phyloP scores from a whole-genome alignment of 805 yeast species.

The Kluyveromyces dobzhanskii region DNA sequence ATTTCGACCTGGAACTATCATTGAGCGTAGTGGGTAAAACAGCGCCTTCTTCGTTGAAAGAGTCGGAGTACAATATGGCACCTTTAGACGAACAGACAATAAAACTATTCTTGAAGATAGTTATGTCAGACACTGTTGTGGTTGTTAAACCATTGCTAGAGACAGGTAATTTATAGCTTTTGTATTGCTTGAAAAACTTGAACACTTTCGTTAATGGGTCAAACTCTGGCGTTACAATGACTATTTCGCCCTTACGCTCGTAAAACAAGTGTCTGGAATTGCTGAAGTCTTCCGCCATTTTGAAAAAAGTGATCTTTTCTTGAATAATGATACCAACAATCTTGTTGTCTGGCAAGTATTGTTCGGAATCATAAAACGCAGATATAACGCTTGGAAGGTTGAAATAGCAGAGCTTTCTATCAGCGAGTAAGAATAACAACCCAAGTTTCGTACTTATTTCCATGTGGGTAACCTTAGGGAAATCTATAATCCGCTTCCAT shows the following conservation, averaged over 20 bases:
- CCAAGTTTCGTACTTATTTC: slow-evolving; percentile 41
- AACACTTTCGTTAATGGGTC: slow-evolving; percentile 25
- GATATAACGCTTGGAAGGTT: slow-evolving; percentile 53
- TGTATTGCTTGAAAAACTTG: slow-evolving; percentile 34
- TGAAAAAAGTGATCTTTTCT: slow-evolving; percentile 53
- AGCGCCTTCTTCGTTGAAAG: slow-evolving; percentile 46
- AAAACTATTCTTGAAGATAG: slow-evolving; percentile 57
- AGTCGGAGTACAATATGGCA: slow-evolving; percentile 45
- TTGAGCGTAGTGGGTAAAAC: slow-evolving; percentile 53
- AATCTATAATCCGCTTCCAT: slow-evolving; percentile 54
- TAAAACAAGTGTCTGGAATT: slow-evolving; percentile 47
- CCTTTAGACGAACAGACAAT: slow-evolving; percentile 62
- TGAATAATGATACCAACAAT: slow-evolving; percentile 43
- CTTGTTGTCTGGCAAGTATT: slow-evolving; percentile 26
- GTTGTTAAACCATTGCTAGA: slow-evolving; percentile 47
- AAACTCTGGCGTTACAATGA: slow-evolving; percentile 34
- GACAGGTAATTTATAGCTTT: slow-evolving; percentile 48
- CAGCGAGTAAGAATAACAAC: slow-evolving; percentile 50
- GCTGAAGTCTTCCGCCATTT: slow-evolving; percentile 60
- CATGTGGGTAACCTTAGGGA: slow-evolving; percentile 47
- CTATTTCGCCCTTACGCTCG: slow-evolving; percentile 42
- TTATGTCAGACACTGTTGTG: slow-evolving; percentile 51
- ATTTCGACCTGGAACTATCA: slow-evolving; percentile 23
- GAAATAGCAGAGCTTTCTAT: slow-evolving; percentile 51
- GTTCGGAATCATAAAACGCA: slow-evolving; percentile 41